A percentile compares a stretch with the other conserved stretches of the same genome.
These are phyloP conservation scores for Suillus weaverae DNA, from an alignment of 768 basidiomycete species.

Conservation along the genomic window DNA sequence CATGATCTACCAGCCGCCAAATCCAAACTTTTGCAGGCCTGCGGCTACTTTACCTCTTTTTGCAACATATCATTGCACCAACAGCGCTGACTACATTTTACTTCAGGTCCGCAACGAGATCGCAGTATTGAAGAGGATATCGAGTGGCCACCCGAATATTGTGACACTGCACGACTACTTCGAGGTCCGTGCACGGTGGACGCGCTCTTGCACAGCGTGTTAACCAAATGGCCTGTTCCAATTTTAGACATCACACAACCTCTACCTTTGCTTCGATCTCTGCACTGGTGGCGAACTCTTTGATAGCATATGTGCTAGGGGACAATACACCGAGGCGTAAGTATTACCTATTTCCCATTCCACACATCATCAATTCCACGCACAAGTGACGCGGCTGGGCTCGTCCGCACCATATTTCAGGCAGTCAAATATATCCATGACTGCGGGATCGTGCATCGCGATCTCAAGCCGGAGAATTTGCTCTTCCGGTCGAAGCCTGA, in stretches of 20 bases:
- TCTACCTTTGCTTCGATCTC: conserved; percentile 93
- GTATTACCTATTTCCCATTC: conserved; percentile 29
- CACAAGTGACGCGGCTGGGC: conserved; percentile 82
- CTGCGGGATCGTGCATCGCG: conserved; percentile 92
- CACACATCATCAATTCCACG: conserved; percentile 10
- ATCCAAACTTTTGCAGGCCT: not conserved
- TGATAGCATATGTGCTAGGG: conserved; percentile 96
- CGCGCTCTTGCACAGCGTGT: conserved; percentile 2
- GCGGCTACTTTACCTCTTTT: conserved; percentile 8
- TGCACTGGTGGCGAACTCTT: conserved; percentile 99
- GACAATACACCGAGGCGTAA: conserved; percentile 93
- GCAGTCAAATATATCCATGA: conserved; percentile 92
- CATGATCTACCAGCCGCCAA: not conserved
- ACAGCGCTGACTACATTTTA: conserved; percentile 7
- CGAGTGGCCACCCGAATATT: conserved; percentile 86
- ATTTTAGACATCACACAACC: conserved; percentile 79
- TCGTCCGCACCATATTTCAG: conserved; percentile 82
- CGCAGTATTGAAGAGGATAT: conserved; percentile 88
- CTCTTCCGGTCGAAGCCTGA: conserved; percentile 88
- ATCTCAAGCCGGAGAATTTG: conserved; percentile 97
- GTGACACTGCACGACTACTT: conserved; percentile 97
- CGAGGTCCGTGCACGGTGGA: conserved; percentile 53
- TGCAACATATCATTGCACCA: conserved; percentile 17
- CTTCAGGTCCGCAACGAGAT: conserved; percentile 94
- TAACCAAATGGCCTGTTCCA: not conserved